phyloP scores from a whole-genome alignment of 2,329 filamentous ascomycete species.

The Hymenoscyphus occultus region DNA sequence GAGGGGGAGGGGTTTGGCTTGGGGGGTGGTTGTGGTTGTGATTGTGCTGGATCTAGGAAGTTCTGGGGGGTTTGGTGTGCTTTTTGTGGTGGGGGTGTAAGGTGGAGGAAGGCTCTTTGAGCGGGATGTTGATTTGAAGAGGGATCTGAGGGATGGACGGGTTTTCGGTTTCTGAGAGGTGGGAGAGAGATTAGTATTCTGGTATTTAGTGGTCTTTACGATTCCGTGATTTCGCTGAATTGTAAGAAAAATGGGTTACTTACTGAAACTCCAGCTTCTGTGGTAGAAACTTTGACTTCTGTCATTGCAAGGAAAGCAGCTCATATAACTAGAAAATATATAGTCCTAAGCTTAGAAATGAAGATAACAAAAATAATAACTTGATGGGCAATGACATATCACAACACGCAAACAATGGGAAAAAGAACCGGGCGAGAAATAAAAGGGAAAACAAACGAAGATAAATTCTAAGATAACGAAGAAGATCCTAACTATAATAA shows the following conservation, averaged over 20 bases:
- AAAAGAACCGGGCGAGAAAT: background rate
- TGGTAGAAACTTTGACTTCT: background rate
- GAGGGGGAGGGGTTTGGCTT: background rate
- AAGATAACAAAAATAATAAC: background rate
- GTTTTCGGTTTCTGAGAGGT: background rate
- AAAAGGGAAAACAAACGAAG: background rate
- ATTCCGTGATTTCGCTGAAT: too few relatives aligned
- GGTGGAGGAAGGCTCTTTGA: background rate
- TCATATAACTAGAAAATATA: background rate
- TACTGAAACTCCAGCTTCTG: background rate
- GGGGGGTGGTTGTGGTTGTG: background rate
- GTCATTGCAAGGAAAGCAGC: background rate
- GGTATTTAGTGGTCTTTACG: background rate
- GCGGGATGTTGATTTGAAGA: background rate
- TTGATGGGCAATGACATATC: too few relatives aligned
- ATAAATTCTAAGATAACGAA: background rate
- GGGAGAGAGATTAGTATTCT: background rate
- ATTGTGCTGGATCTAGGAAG: background rate
- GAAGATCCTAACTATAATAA: background rate
- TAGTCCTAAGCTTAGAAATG: background rate
- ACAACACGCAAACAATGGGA: background rate
- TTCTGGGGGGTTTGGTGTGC: background rate
- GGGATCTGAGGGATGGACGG: background rate
- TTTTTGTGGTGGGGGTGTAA: background rate
- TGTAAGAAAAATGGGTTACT: background rate